Conservation (phyloP, 2,329 filamentous ascomycete species). For the Xylaria sp. region DNA sequence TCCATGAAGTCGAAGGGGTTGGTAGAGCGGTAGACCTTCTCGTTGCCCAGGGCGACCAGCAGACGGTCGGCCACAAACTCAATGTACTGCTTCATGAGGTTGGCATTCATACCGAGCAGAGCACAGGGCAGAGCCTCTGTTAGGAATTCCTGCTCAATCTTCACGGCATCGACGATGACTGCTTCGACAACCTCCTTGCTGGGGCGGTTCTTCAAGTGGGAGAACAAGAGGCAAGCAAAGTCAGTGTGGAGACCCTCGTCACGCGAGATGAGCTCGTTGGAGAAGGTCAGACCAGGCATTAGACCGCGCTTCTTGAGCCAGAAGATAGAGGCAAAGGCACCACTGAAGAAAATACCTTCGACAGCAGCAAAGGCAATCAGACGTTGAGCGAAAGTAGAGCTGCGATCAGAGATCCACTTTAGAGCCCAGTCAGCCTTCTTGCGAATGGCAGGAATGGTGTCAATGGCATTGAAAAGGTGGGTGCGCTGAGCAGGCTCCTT, state of each 20-base stretch:
- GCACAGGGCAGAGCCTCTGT: slow-evolving; percentile 93
- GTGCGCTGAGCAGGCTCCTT: slow-evolving; percentile 94
- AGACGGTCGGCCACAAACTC: slow-evolving; percentile 99
- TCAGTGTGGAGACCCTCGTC: slow-evolving; percentile 99
- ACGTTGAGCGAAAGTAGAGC: slow-evolving; percentile 94
- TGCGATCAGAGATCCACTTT: slow-evolving; percentile 90
- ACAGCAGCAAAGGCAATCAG: slow-evolving; percentile 97
- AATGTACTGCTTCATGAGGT: slow-evolving; percentile 99
- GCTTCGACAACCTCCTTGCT: slow-evolving; percentile 81
- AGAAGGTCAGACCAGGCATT: slow-evolving; percentile 98
- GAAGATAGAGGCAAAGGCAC: slow-evolving; percentile 98
- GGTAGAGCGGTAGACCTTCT: slow-evolving; percentile 89
- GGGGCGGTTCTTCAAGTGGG: slow-evolving; percentile 94
- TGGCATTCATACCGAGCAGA: slow-evolving; percentile 96
- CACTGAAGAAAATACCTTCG: slow-evolving; percentile 99
- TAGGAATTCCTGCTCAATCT: slow-evolving; percentile 97
- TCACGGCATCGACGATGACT: slow-evolving; percentile 94
- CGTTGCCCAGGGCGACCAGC: slow-evolving; percentile 90
- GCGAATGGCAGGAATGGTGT: slow-evolving; percentile 97
- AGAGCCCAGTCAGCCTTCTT: slow-evolving; percentile 99
- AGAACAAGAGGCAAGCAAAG: slow-evolving; percentile 97
- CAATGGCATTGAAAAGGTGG: slow-evolving; percentile 98
- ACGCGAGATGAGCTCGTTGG: slow-evolving; percentile 99
- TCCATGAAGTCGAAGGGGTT: slow-evolving; percentile 99
- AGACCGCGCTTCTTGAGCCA: slow-evolving; percentile 99